phyloP scores from a whole-genome alignment of 768 basidiomycete genomes.

The Agrocybe praecox region DNA sequence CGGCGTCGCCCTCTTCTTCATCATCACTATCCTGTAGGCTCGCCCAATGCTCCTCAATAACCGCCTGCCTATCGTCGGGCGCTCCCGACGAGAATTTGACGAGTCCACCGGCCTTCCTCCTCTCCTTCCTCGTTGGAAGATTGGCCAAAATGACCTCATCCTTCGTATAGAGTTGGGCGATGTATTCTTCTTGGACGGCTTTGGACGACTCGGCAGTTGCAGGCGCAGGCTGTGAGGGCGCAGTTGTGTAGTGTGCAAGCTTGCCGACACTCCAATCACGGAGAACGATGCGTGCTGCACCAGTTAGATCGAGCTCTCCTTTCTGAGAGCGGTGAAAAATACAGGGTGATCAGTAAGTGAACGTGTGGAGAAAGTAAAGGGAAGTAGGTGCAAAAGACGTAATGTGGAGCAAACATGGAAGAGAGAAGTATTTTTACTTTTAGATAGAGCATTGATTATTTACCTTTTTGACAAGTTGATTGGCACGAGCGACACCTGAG shows the following conservation, averaged over 20 bases:
- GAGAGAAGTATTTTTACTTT: constrained; percentile 1
- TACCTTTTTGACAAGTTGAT: constrained; percentile 80
- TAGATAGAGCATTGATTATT: constrained; percentile 11
- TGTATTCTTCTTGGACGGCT: constrained; percentile 8
- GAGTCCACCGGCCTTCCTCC: constrained; percentile 61
- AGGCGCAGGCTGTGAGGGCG: constrained; percentile 31
- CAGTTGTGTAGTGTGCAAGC: constrained; percentile 72
- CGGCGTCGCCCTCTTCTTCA: constrained; percentile 34
- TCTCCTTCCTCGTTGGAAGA: constrained; percentile 62
- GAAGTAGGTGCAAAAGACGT: constrained; percentile 1
- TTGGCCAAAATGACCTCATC: constrained; percentile 53
- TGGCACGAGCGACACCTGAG: constrained; percentile 71
- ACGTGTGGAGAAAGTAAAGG: not conserved
- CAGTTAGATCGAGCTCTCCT: constrained; percentile 70
- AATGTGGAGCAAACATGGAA: constrained; percentile 11
- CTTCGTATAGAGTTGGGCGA: constrained; percentile 38
- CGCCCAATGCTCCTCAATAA: constrained; percentile 44
- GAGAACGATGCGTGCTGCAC: constrained; percentile 77
- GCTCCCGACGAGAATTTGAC: constrained; percentile 49
- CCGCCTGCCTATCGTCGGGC: constrained; percentile 39
- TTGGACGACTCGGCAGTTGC: constrained; percentile 6
- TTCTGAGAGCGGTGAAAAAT: constrained; percentile 41
- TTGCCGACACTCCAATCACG: constrained; percentile 84
- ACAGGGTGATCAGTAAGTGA: constrained; percentile 5
- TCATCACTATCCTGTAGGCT: constrained; percentile 37